phyloP scores from a whole-genome alignment of 2,329 filamentous ascomycete species.

The Dothideomycetes sp. region DNA sequence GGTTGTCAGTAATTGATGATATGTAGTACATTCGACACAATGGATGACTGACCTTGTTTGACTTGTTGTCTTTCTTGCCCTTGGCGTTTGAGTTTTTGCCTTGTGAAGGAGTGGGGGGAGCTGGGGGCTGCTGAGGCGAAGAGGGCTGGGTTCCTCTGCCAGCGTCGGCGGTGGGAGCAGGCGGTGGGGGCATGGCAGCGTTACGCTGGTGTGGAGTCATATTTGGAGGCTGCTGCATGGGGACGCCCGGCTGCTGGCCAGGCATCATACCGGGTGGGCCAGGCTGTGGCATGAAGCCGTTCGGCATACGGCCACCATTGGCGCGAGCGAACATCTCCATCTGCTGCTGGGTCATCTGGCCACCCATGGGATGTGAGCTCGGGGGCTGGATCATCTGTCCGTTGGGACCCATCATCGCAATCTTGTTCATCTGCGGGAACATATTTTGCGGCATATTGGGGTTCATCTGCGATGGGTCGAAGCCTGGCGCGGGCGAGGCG shows the following conservation, averaged over 20 bases:
- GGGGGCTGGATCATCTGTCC: conserved; percentile 37
- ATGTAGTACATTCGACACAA: conserved; percentile 12
- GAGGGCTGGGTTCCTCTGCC: conserved; percentile 30
- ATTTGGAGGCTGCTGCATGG: conserved; percentile 41
- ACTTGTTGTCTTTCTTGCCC: conserved; percentile 58
- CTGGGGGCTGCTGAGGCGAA: conserved; percentile 37
- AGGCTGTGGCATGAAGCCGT: conserved; percentile 25
- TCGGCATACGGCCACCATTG: conserved; percentile 24
- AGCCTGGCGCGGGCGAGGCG: conserved; percentile 50
- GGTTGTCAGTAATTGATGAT: conserved; percentile 14
- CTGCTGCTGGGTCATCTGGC: conserved; percentile 43
- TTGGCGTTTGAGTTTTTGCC: conserved; percentile 63
- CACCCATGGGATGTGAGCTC: conserved; percentile 54
- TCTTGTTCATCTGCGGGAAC: conserved; percentile 30
- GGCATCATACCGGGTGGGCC: conserved; percentile 28
- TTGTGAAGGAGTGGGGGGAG: conserved; percentile 67
- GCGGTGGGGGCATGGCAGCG: conserved; percentile 43
- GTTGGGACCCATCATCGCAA: conserved; percentile 45
- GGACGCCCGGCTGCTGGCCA: conserved; percentile 19
- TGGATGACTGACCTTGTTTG: conserved; percentile 49
- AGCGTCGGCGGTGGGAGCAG: conserved; percentile 30
- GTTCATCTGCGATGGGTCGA: conserved; percentile 41
- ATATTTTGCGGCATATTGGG: conserved; percentile 25
- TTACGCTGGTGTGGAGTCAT: conserved; percentile 63
- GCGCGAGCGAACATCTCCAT: conserved; percentile 28